A percentile compares a stretch with the other conserved stretches of the same genome.
phyloP scores from a whole-genome alignment of 148 eudicot species.

The Nepenthes gracilis region DNA sequence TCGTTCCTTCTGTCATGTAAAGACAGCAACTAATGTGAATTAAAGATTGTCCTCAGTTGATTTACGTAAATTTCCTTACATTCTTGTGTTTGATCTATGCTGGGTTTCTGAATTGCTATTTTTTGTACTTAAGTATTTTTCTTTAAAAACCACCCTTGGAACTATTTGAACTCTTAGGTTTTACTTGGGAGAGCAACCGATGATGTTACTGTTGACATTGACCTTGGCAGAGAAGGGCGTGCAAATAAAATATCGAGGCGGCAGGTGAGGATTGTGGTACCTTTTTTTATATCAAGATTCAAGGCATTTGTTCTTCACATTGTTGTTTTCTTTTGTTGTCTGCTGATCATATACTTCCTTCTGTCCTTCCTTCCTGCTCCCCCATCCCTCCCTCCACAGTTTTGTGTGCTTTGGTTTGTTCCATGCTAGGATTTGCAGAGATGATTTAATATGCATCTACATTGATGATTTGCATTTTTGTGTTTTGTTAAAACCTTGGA shows the following conservation, averaged over 20 bases:
- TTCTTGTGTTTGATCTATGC: background rate
- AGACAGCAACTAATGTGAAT: background rate
- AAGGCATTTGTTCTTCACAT: no score
- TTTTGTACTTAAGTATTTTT: background rate
- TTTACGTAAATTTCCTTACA: background rate
- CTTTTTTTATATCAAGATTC: background rate
- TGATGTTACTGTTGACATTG: constrained; percentile 65
- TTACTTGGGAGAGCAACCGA: constrained; percentile 81
- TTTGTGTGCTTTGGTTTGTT: no score
- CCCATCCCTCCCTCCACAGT: no score
- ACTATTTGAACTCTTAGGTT: constrained; percentile 30
- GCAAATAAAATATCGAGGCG: constrained; percentile 85
- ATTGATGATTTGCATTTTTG: no score
- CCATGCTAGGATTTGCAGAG: no score
- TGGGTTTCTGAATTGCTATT: background rate
- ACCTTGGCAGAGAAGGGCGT: constrained; percentile 70
- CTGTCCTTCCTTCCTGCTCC: no score
- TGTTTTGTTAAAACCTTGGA: no score
- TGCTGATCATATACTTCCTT: no score
- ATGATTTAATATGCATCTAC: no score
- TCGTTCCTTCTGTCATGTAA: background rate
- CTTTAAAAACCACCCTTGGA: background rate
- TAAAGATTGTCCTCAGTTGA: no score
- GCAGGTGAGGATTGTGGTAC: constrained; percentile 36
- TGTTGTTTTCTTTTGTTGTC: no score